Evolutionary conservation across 441 rosid species (phyloP), one percentile per base, ranked within the genome.

Genomic region (Pelargonium fulgidum): DNA sequence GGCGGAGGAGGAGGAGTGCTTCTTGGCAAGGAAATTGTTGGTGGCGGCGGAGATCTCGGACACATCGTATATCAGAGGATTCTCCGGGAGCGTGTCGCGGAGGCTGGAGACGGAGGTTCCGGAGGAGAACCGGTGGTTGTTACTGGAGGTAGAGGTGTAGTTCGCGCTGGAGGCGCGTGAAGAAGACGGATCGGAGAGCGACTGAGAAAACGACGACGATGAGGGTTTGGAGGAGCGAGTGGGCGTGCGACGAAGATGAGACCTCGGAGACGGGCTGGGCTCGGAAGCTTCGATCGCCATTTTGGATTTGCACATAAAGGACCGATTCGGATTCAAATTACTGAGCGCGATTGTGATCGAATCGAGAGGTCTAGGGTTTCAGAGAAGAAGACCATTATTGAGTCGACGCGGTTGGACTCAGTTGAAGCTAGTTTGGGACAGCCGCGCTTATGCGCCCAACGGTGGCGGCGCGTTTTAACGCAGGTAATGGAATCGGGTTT

Each of bases 31-130:
- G 92, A 92, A 92, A 63, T 85, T 87, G 84, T 90, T 90, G 67
- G 98, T 92, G 76, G 97, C 92, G 44, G 86, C 26, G 26, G 95
- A 91, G 19, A 92, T 85, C 70, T 90, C 98, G 73, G 89, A 67
- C 83, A 90, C 74, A 77, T 81, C 80, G 84, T 92, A 92, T 77
- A 92, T 82, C 75, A 83, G 86, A 22, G 94, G 89, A 47, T 74
- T 88, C 66, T 92, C 87, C 10, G 96, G 82, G 70, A 92, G 68
- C 33, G 84, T 80, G 1, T 78, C 81, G 16, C 90, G 89, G 82
- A 90, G 85, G 81, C 86, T 79, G 0, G 87, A 78, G 66, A 20
- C 14, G 9, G 85, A 68, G 11, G 76, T 50, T 20, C 75, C 22
- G 7, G 85, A 81, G n/a, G 89, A 78, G 63, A 66, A 62, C 14